Evolutionary conservation across 352 stramenopile genomes (phyloP).

Genomic region (Globisporangium orthogonon): DNA sequence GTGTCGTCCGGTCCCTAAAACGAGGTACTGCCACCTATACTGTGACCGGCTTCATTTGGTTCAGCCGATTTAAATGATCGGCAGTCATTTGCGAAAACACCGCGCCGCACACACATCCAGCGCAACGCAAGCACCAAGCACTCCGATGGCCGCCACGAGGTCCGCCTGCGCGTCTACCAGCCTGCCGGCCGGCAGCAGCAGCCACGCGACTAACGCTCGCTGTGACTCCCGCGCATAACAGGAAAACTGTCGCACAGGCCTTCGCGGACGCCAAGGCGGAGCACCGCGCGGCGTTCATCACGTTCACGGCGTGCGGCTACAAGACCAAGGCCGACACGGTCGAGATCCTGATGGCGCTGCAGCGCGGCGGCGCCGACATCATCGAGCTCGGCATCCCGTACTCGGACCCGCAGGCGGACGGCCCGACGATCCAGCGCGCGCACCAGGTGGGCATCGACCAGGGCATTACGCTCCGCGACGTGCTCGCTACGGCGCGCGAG

Average conservation of each 20-base stretch:
- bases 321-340: slow-evolving; percentile 93
- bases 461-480: slow-evolving; percentile 91
- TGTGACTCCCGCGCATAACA: slow-evolving; percentile 15
- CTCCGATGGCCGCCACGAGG: too few species aligned
- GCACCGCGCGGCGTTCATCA: slow-evolving; percentile 91
- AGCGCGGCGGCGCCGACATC: slow-evolving; percentile 94
- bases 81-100: neutral
- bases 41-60: too few species aligned
- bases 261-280: slow-evolving; percentile 64
- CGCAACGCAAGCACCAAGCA: neutral
- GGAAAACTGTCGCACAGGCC: slow-evolving; percentile 50
- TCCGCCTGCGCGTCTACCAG: neutral
- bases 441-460: slow-evolving; percentile 92
- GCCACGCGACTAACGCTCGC: too few species aligned
- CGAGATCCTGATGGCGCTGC: slow-evolving; percentile 92
- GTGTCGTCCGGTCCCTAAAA: too few species aligned
- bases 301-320: slow-evolving; percentile 96
- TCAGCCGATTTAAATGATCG: too few species aligned
- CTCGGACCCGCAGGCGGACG: slow-evolving; percentile 98
- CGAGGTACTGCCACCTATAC: too few species aligned
- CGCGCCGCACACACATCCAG: neutral
- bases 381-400: slow-evolving; percentile 98
- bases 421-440: slow-evolving; percentile 95
- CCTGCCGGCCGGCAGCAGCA: neutral
- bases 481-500: slow-evolving; percentile 90